Conservation (phyloP, 257 asterid species). For the Ehretia macrophylla region DNA sequence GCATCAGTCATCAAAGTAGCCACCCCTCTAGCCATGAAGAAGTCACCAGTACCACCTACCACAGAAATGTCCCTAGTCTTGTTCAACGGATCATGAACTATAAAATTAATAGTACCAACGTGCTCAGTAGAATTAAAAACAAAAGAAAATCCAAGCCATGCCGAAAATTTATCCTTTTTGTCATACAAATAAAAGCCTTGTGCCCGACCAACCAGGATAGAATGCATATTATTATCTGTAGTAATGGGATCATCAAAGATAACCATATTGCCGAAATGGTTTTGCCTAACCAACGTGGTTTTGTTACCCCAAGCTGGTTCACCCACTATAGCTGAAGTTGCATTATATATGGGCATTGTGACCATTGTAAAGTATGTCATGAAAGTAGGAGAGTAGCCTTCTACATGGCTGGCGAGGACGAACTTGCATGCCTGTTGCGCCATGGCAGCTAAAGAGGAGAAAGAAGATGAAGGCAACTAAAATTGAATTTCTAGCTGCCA, state of each 20-base stretch:
- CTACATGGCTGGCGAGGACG: slow-evolving; percentile 17
- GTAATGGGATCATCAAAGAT: slow-evolving; percentile 85
- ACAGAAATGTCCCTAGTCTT: slow-evolving; percentile 43
- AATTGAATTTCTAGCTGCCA: too few species aligned
- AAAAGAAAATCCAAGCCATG: too few species aligned
- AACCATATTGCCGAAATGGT: slow-evolving; percentile 57
- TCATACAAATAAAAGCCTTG: too few species aligned
- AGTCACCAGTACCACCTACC: slow-evolving; percentile 44
- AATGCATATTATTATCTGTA: too few species aligned
- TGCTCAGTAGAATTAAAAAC: too few species aligned
- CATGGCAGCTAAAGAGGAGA: neutral
- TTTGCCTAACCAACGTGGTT: slow-evolving; percentile 40
- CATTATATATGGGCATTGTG: slow-evolving; percentile 49
- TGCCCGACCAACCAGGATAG: too few species aligned
- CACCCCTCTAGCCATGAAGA: slow-evolving; percentile 38
- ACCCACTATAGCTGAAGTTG: slow-evolving; percentile 64
- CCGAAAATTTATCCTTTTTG: too few species aligned
- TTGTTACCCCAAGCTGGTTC: slow-evolving; percentile 64
- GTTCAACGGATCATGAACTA: too few species aligned
- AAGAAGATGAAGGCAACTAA: slow-evolving; percentile 5
- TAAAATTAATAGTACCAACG: too few species aligned
- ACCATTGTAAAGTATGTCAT: too few species aligned
- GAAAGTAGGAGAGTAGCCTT: too few species aligned
- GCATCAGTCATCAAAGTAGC: slow-evolving; percentile 39
- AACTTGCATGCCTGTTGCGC: neutral